These are phyloP conservation scores for Blastomyces emzantsi DNA, from an alignment of 2,329 filamentous ascomycete genomes.

Conservation along the genomic window DNA sequence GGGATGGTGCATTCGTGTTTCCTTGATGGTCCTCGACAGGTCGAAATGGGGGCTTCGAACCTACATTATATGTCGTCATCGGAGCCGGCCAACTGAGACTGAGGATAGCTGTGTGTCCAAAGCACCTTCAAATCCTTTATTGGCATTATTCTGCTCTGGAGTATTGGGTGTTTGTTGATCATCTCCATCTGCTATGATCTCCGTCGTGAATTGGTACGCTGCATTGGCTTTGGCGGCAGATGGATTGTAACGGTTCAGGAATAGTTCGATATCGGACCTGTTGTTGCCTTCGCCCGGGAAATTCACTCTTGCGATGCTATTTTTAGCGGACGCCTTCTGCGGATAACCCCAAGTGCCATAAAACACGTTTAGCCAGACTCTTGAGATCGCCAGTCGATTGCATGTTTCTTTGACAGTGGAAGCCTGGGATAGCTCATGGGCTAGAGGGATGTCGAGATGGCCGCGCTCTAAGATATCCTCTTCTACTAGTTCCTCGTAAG, in stretches of 20 bases:
- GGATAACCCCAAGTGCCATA: slow-evolving; percentile 4
- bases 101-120: neutral
- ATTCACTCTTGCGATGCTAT: neutral
- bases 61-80: slow-evolving; percentile 4
- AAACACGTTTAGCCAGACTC: neutral
- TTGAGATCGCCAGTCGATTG: slow-evolving; percentile 3
- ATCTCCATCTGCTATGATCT: neutral
- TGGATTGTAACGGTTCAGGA: slow-evolving; percentile 1
- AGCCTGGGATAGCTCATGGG: neutral
- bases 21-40: neutral
- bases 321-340: neutral
- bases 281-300: slow-evolving; percentile 2
- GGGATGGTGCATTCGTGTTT: slow-evolving; percentile 53
- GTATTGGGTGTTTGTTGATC: neutral
- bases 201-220: slow-evolving; percentile 4
- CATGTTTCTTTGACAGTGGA: slow-evolving; percentile 5
- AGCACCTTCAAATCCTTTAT: neutral
- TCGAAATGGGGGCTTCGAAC: slow-evolving; percentile 1
- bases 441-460: slow-evolving; percentile 3
- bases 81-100: neutral
- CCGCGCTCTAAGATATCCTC: slow-evolving; percentile 1
- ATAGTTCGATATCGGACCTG: neutral
- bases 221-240: neutral
- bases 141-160: neutral
- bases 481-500: slow-evolving; percentile 4